Percentiles rank a stretch among this genome's conserved stretches.
Conservation (phyloP, 2,329 filamentous ascomycete species). For the Xylaria digitata region DNA sequence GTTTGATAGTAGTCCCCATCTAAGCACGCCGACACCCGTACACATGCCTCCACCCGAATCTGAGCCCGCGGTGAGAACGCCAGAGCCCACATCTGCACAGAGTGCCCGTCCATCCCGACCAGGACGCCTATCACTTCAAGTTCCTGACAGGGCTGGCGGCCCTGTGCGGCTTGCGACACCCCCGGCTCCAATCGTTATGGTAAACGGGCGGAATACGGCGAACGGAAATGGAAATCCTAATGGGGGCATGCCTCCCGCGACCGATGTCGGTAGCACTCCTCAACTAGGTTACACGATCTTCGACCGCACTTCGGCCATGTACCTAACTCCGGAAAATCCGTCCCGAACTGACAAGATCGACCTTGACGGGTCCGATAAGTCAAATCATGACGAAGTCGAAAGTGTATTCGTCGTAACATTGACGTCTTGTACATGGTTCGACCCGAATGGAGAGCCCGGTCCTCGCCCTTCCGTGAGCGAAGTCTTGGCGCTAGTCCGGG, state of each 20-base stretch:
- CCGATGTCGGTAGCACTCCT: constrained; percentile 16
- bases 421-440: constrained; percentile 63
- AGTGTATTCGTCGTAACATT: constrained; percentile 64
- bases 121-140: constrained; percentile 69
- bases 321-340: constrained; percentile 42
- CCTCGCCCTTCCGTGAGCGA: constrained; percentile 63
- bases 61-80: constrained; percentile 38
- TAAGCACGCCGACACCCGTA: constrained; percentile 38
- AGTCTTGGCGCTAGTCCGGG: constrained; percentile 63
- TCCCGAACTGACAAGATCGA: constrained; percentile 45
- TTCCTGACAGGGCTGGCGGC: constrained; percentile 70
- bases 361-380: constrained; percentile 57
- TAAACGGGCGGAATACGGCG: constrained; percentile 59
- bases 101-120: constrained; percentile 52
- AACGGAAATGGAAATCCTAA: constrained; percentile 29
- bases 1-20: constrained; percentile 41
- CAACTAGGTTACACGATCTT: constrained; percentile 42
- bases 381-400: constrained; percentile 68
- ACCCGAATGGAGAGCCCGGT: constrained; percentile 57
- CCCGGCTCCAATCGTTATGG: constrained; percentile 62
- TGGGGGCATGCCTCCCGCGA: constrained; percentile 10
- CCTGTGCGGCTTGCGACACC: constrained; percentile 72
- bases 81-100: constrained; percentile 43
- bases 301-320: constrained; percentile 44
- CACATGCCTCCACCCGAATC: constrained; percentile 45